A percentile compares a stretch with the other conserved stretches of the same genome.
Conservation (phyloP, 345 rosid genomes). For the Moricandia arvensis region DNA sequence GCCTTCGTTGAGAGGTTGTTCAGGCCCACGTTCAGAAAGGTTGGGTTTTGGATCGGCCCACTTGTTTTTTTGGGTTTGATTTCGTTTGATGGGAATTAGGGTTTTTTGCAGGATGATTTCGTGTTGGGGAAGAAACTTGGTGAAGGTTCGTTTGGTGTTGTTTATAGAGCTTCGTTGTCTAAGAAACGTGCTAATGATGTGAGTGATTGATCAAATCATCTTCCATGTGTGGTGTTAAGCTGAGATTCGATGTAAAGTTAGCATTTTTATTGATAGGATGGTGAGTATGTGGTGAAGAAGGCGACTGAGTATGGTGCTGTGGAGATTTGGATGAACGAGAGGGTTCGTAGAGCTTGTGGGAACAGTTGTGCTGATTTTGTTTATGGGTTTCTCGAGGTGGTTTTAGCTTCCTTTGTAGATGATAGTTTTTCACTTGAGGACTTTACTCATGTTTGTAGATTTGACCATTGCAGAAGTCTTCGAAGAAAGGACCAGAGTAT, state of each 20-base stretch:
- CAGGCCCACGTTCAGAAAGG: constrained; percentile 78
- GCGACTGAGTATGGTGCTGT: constrained; percentile 96
- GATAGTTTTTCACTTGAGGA: neutral
- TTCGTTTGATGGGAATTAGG: constrained; percentile 6
- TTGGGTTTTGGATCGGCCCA: constrained; percentile 9
- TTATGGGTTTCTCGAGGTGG: constrained; percentile 87
- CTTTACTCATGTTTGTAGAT: neutral
- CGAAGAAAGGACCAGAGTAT: constrained; percentile 78
- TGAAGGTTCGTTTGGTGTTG: constrained; percentile 95
- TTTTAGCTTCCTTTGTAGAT: constrained; percentile 14
- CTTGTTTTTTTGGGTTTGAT: neutral
- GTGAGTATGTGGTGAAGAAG: constrained; percentile 89
- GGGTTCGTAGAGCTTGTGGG: constrained; percentile 93
- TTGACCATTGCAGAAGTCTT: constrained; percentile 55
- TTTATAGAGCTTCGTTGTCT: constrained; percentile 63
- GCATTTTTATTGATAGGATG: constrained; percentile 44
- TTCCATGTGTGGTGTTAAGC: neutral
- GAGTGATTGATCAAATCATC: constrained; percentile 3
- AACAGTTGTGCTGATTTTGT: constrained; percentile 90
- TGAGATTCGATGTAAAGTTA: neutral
- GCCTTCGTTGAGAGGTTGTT: constrained; percentile 87
- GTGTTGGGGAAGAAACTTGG: constrained; percentile 95
- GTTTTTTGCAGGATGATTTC: constrained; percentile 73
- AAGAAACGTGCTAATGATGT: constrained; percentile 76
- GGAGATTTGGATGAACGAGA: constrained; percentile 99